Percentiles rank a stretch among this genome's conserved stretches.
phyloP scores from a whole-genome alignment of 257 asterid genomes.

The Ilex asprella region DNA sequence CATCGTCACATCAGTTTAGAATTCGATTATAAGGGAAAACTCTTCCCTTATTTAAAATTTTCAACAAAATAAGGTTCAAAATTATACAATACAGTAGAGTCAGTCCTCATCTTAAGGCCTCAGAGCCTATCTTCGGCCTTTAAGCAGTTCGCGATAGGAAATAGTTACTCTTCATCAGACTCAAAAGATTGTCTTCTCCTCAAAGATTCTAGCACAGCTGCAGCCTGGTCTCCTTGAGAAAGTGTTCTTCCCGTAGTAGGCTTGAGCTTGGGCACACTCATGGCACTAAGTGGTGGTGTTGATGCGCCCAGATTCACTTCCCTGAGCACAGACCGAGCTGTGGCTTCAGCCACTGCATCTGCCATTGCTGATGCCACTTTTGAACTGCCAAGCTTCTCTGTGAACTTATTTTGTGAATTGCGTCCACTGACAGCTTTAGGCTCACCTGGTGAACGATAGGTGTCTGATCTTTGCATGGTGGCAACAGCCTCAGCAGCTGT shows the following conservation, averaged over 20 bases:
- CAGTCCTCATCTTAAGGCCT: too few species aligned
- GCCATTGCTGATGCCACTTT: slow-evolving; percentile 76
- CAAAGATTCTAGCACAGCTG: slow-evolving; percentile 61
- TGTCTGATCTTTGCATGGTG: slow-evolving; percentile 39
- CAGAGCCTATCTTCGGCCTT: too few species aligned
- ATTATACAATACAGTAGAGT: too few species aligned
- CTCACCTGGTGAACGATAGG: slow-evolving; percentile 28
- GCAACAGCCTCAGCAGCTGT: slow-evolving; percentile 64
- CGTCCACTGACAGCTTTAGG: slow-evolving; percentile 19
- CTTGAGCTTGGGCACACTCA: slow-evolving; percentile 80
- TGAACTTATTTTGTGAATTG: slow-evolving; percentile 19
- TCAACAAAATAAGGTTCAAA: too few species aligned
- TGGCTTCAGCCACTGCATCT: slow-evolving; percentile 59
- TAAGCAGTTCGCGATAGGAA: too few species aligned
- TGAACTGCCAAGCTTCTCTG: slow-evolving; percentile 19
- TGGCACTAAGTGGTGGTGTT: slow-evolving; percentile 64
- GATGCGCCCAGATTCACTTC: slow-evolving; percentile 48
- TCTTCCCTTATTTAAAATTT: too few species aligned
- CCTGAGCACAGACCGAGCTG: slow-evolving; percentile 66
- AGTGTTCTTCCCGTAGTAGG: slow-evolving; percentile 18
- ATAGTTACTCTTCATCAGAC: slow-evolving; percentile 49
- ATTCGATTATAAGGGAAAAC: too few species aligned
- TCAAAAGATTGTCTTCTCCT: slow-evolving; percentile 68
- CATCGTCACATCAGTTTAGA: too few species aligned
- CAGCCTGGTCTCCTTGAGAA: slow-evolving; percentile 29